A percentile compares a stretch with the other conserved stretches of the same genome.
phyloP scores from a whole-genome alignment of 2,329 filamentous ascomycete species.

The Onygena corvina region DNA sequence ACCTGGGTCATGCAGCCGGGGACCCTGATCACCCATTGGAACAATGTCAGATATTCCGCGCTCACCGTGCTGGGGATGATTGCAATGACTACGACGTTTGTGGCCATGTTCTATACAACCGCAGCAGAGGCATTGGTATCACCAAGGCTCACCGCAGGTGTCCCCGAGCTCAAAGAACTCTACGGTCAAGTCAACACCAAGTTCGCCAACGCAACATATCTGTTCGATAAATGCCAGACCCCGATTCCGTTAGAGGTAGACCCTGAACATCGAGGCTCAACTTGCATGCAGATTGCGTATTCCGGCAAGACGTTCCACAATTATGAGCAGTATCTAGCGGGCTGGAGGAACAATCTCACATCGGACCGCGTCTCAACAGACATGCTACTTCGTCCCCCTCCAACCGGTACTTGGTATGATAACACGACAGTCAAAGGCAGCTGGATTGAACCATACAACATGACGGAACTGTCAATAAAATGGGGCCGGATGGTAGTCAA shows the following conservation, averaged over 20 bases:
- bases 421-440: constrained; percentile 58
- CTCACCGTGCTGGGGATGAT: constrained; percentile 52
- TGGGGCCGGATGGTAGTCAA: constrained; percentile 57
- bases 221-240: constrained; percentile 47
- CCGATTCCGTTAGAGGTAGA: constrained; percentile 43
- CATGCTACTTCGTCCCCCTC: constrained; percentile 43
- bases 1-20: constrained; percentile 64
- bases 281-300: constrained; percentile 58
- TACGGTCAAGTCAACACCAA: constrained; percentile 46
- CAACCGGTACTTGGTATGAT: constrained; percentile 54
- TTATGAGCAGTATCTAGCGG: constrained; percentile 47
- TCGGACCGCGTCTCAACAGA: constrained; percentile 35
- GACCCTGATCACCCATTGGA: constrained; percentile 57
- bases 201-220: constrained; percentile 52
- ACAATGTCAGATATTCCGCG: constrained; percentile 52
- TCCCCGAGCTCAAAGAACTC: constrained; percentile 40
- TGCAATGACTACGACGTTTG: constrained; percentile 51
- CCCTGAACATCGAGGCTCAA: constrained; percentile 32
- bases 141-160: constrained; percentile 54
- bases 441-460: constrained; percentile 51
- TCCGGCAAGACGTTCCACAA: constrained; percentile 59
- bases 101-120: constrained; percentile 62
- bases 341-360: constrained; percentile 42
- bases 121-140: constrained; percentile 64
- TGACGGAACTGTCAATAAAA: constrained; percentile 39